A percentile compares a stretch with the other conserved stretches of the same genome.
phyloP scores from a whole-genome alignment of 345 rosid genomes.

The Syzygium aqueum region DNA sequence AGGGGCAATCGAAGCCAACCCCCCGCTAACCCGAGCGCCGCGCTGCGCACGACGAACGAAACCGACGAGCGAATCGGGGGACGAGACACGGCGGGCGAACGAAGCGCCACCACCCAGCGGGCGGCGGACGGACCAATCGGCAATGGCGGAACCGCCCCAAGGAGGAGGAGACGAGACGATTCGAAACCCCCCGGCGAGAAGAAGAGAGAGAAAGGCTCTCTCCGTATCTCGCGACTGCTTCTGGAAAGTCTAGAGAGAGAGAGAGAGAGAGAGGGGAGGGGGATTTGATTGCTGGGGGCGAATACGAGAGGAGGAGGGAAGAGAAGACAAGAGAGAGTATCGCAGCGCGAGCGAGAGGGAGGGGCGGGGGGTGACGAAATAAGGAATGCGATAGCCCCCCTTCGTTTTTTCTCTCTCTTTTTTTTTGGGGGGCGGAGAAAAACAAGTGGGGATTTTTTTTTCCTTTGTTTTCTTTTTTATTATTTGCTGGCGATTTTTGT shows the following conservation, averaged over 20 bases:
- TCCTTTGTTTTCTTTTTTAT: fast-evolving
- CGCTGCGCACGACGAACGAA: neutral
- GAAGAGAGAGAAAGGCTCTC: neutral
- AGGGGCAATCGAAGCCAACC: neutral
- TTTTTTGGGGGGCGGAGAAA: neutral
- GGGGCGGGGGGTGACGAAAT: neutral
- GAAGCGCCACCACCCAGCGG: neutral
- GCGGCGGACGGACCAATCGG: neutral
- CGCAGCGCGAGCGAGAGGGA: neutral
- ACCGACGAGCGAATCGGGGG: neutral
- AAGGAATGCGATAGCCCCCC: no score
- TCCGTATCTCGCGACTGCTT: neutral
- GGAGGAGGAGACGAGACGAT: neutral
- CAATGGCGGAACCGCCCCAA: neutral
- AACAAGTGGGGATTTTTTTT: neutral
- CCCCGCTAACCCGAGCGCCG: neutral
- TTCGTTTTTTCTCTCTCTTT: no score
- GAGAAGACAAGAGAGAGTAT: neutral
- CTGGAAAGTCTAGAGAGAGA: neutral
- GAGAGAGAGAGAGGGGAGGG: neutral
- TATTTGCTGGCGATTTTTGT: neutral
- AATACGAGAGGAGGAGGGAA: neutral
- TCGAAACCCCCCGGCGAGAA: neutral
- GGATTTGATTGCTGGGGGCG: neutral
- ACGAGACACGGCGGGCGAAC: neutral